Evolutionary conservation across 2,329 filamentous ascomycete species (phyloP).

Genomic region (Aschersonia sp.): DNA sequence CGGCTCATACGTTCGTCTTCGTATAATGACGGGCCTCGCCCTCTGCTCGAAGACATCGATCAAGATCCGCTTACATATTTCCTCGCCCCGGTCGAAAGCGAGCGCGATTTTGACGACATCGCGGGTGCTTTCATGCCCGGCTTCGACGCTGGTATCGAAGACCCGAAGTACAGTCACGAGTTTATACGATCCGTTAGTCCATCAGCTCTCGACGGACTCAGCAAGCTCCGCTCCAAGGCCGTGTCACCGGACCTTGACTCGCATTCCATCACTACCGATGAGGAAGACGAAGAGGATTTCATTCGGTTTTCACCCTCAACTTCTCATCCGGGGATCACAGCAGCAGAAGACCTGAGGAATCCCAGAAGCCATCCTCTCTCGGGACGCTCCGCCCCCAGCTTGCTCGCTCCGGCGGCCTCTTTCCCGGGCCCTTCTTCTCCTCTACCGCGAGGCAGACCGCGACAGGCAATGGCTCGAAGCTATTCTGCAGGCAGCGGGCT

Average conservation of each 20-base stretch:
- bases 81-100: constrained; percentile 31
- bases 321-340: constrained; percentile 20
- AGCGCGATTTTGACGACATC: constrained; percentile 23
- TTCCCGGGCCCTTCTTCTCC: constrained; percentile 5
- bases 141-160: constrained; percentile 44
- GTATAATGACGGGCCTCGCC: constrained; percentile 16
- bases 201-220: constrained; percentile 37
- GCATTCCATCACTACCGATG: constrained; percentile 29
- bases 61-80: constrained; percentile 42
- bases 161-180: constrained; percentile 26
- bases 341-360: constrained; percentile 1
- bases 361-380: constrained; percentile 16
- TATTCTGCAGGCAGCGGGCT: constrained; percentile 6
- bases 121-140: constrained; percentile 30
- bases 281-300: constrained; percentile 35
- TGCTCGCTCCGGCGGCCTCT: constrained; percentile 10
- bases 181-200: constrained; percentile 41
- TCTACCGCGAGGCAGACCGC: constrained; percentile 2
- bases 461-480: constrained; percentile 1
- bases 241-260: constrained; percentile 22
- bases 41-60: constrained; percentile 33
- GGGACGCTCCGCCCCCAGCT: constrained; percentile 13
- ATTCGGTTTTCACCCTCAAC: constrained; percentile 29
- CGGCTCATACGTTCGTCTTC: constrained; percentile 26
- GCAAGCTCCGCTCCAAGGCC: constrained; percentile 22